These are phyloP conservation scores for Peniophora sp. DNA, from an alignment of 1,284 basidiomycete genomes.

Conservation along the genomic window DNA sequence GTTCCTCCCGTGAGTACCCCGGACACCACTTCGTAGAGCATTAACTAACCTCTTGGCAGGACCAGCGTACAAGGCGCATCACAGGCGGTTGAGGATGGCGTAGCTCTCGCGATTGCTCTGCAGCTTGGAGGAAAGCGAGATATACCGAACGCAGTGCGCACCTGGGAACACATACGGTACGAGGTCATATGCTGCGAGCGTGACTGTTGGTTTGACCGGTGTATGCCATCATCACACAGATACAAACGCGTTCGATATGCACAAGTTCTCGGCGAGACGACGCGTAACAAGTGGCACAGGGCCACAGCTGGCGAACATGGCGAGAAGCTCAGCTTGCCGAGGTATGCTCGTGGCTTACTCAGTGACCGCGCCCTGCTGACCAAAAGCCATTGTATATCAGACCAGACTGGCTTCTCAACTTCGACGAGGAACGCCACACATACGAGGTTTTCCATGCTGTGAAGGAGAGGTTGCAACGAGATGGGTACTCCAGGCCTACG, in stretches of 20 bases:
- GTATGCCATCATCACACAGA: conserved; percentile 2
- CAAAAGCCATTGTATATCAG: too few species aligned
- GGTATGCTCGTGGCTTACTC: neutral
- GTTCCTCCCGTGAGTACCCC: conserved; percentile 17
- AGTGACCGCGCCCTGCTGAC: too few species aligned
- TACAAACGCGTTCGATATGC: conserved; percentile 19
- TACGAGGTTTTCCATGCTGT: conserved; percentile 15
- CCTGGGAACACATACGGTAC: conserved; percentile 20
- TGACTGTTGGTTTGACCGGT: neutral
- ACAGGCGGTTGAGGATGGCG: conserved; percentile 22
- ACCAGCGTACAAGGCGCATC: conserved; percentile 21
- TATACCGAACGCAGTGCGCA: conserved; percentile 13
- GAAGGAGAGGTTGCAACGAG: conserved; percentile 14
- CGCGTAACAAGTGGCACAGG: conserved; percentile 20
- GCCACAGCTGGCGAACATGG: conserved; percentile 12
- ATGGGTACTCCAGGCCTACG: conserved; percentile 18
- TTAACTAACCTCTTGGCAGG: conserved; percentile 7
- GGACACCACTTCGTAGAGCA: neutral
- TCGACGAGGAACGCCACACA: conserved; percentile 20
- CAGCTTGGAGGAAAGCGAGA: conserved; percentile 16
- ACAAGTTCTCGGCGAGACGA: conserved; percentile 20
- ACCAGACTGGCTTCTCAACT: conserved; percentile 21
- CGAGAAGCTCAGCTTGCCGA: conserved; percentile 14
- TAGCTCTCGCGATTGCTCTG: conserved; percentile 17
- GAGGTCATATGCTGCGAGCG: conserved; percentile 1